Base-by-base conservation (phyloP, 2,329 filamentous ascomycete species). In the Mycosphaerella sp. region DNA sequence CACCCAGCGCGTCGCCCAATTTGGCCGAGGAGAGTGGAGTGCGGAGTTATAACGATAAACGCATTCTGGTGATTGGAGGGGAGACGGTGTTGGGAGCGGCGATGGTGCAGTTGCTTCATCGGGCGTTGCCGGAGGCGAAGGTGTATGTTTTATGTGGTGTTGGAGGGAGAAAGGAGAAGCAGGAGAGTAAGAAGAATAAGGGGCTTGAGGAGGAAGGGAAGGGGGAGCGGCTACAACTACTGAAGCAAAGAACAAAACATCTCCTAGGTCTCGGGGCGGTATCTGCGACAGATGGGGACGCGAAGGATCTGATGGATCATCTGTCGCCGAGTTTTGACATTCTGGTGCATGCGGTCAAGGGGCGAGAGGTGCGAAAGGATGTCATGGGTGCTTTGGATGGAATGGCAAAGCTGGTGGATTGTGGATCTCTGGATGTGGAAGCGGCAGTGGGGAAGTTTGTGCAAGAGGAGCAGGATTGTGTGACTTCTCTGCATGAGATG, bases 401-500 rank as follows among this genome's bases (percentile, higher is more conserved):
- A 8, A 45, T 52, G 49, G 14, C 45, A 12, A 44, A 34, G 36
- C 39, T 53, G n/a, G 40, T 56, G 8, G 54, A 56, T 17, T 48
- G 45, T 23, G 38, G 31, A 2, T 9, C n/a, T 6, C n/a, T 56
- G n/a, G 49, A 56, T 45, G 49, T 56, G 6, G 54, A 56, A 23
- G 36, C 32, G 21, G 49, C 49, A 11, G 49, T 56, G 10, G 4
- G 0, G 14, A n/a, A 6, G 1, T 56, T 56, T 21, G 12, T 56
- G 45, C 45, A 56, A 42, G 41, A 48, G 4, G 54, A 56, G 36
- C 40, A 32, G 40, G 54, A 56, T 45, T 56, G 54, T 36, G 54
- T 56, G 1, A 56, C 54, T 10, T 48, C 49, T 1, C n/a, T 56
- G 14, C 54, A 56, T 41, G 54, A 53, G 49, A 48, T 52, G 32